Evolutionary conservation across 2,329 filamentous ascomycete species (phyloP).

Genomic region (Stromatinia cepivora): DNA sequence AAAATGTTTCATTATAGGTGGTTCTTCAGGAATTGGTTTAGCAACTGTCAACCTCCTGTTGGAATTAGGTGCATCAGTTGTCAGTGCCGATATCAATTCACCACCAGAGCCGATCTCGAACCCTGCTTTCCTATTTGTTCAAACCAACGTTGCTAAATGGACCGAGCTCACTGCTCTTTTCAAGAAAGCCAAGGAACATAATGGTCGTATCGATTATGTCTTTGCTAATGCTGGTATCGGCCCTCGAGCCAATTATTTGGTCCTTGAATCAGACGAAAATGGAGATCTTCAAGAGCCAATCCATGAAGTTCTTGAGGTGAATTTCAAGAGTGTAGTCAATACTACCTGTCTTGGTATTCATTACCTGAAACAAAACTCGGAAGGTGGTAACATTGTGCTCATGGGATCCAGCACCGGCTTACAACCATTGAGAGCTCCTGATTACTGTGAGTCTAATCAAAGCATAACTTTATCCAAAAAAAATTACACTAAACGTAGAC

Average conservation of each 20-base stretch:
- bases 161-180: slow-evolving; percentile 52
- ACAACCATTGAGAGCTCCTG: slow-evolving; percentile 51
- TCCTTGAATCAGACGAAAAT: slow-evolving; percentile 49
- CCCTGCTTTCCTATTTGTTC: slow-evolving; percentile 44
- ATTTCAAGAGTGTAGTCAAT: slow-evolving; percentile 51
- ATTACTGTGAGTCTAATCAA: slow-evolving; percentile 45
- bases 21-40: slow-evolving; percentile 61
- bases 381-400: slow-evolving; percentile 55
- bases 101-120: slow-evolving; percentile 38
- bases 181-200: slow-evolving; percentile 46
- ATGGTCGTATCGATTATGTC: slow-evolving; percentile 32
- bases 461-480: not conserved
- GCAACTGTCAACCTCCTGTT: slow-evolving; percentile 55
- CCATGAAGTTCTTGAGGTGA: slow-evolving; percentile 49
- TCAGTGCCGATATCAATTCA: slow-evolving; percentile 54
- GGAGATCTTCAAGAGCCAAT: slow-evolving; percentile 51
- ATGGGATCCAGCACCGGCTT: slow-evolving; percentile 53
- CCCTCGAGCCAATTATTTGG: slow-evolving; percentile 49
- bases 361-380: slow-evolving; percentile 50
- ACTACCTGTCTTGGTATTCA: slow-evolving; percentile 51
- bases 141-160: slow-evolving; percentile 47
- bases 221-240: slow-evolving; percentile 55
- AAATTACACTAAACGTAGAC: slow-evolving; percentile 36
- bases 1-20: slow-evolving; percentile 44
- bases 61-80: slow-evolving; percentile 54